Conservation (phyloP, 2,329 filamentous ascomycete species). For the Aureobasidium leucospermi region DNA sequence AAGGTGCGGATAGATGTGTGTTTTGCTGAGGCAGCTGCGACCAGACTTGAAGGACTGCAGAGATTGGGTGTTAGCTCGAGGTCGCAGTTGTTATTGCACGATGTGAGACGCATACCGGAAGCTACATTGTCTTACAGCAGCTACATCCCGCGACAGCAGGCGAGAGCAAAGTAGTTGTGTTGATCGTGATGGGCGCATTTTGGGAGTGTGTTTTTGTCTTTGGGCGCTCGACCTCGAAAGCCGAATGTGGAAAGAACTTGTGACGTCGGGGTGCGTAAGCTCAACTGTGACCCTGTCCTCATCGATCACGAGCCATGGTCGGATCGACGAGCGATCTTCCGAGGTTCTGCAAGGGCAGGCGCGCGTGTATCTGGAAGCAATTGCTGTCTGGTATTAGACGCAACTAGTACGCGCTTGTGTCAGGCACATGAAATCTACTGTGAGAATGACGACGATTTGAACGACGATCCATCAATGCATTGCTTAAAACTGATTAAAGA, state of each 20-base stretch:
- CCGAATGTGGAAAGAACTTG: slow-evolving; percentile 4
- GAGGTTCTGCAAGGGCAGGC: background rate
- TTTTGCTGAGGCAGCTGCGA: background rate
- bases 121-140: background rate
- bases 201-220: background rate
- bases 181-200: slow-evolving; percentile 8
- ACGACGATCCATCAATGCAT: background rate
- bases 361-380: background rate
- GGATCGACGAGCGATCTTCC: slow-evolving; percentile 1
- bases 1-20: slow-evolving; percentile 27
- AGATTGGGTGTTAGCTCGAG: background rate
- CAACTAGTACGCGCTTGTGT: background rate
- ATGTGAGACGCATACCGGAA: background rate
- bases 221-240: background rate
- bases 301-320: background rate
- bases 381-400: background rate
- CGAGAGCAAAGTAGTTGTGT: slow-evolving; percentile 3
- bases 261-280: slow-evolving; percentile 1
- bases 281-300: background rate
- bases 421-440: background rate
- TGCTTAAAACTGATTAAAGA: slow-evolving; percentile 1
- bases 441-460: background rate
- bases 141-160: background rate
- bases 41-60: background rate
- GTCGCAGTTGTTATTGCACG: background rate